Conservation (phyloP, 768 basidiomycete species). For the Crucibulum laeve region DNA sequence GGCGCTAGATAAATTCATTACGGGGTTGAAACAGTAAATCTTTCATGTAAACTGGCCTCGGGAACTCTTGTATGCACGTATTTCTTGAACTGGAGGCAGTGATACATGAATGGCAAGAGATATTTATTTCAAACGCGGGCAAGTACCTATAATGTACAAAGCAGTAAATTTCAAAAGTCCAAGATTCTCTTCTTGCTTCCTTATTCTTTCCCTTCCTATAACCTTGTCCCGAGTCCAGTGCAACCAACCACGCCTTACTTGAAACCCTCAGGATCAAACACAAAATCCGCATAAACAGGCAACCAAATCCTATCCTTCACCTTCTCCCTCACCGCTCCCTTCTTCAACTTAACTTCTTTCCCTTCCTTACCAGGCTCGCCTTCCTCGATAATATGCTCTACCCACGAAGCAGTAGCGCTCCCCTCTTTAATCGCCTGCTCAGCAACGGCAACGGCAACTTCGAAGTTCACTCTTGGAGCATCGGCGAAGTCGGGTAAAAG, state of each 20-base stretch:
- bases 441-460: slow-evolving; percentile 79
- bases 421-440: slow-evolving; percentile 77
- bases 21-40: too few relatives aligned
- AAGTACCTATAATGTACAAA: too few relatives aligned
- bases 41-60: too few relatives aligned
- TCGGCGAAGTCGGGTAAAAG: slow-evolving; percentile 77
- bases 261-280: slow-evolving; percentile 56
- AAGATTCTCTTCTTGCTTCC: too few relatives aligned
- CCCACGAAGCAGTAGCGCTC: slow-evolving; percentile 54
- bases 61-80: too few relatives aligned
- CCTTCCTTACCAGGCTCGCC: background rate
- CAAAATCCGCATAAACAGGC: slow-evolving; percentile 61
- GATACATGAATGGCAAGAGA: too few relatives aligned
- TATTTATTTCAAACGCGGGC: too few relatives aligned
- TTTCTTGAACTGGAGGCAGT: too few relatives aligned
- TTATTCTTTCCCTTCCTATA: background rate
- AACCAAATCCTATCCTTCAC: slow-evolving; percentile 55
- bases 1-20: too few relatives aligned
- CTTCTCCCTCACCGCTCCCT: slow-evolving; percentile 47
- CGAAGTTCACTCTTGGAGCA: slow-evolving; percentile 69
- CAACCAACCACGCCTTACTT: slow-evolving; percentile 11
- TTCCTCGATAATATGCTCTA: slow-evolving; percentile 5
- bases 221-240: background rate
- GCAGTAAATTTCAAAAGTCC: too few relatives aligned
- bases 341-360: slow-evolving; percentile 6